Base-by-base conservation (phyloP, 768 basidiomycete genomes). In the Cyathus striatus region DNA sequence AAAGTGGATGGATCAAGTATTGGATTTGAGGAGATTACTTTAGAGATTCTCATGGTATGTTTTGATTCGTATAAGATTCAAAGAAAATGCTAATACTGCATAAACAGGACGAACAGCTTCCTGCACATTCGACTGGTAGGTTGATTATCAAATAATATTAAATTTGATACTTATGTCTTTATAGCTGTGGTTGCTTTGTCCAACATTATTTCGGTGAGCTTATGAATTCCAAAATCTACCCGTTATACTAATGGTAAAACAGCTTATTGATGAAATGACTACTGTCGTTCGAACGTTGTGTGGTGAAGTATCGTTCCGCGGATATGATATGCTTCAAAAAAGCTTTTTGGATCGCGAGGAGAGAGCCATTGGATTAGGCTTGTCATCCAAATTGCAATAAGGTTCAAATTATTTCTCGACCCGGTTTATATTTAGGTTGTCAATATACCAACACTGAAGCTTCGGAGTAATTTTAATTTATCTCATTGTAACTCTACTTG, bases 181-280 rank as follows among this genome's bases (percentile, higher is more conserved):
- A 1, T 40, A 65, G 69, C 70, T 6, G 57, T 73, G 14, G 57
- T 70, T 13, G 66, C 69, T 3, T 56, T 73, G 13, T 66, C 66
- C 3, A 62, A 55, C 32, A 57, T 71, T n/a, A 57, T 73, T 9
- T 53, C 62, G 21, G 70, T 70, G 47, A 39, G 64, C 52, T 34
- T 17, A 9, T 17, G 26, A 40, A 18, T 37, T 3, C 9, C 10
- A 18, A 14, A 16, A 27, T 32, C 20, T 26, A 3, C n/a, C n/a
- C 39, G 18, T 23, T 7, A 9, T 35, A 17, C 33, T 39, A 3
- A 40, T 17, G 26, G 35, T 16, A 23, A 17, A 27, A 18, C 35
- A 73, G 71, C 55, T 68, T 20, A 53, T 70, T 24, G 71, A 72
- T 42, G 69, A 72, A 24, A 65, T 69, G 50, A 51, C 64, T 10